Evolutionary conservation across 805 yeast genomes (phyloP), one percentile per base, ranked within the genome.

Genomic region (Deakozyma indianensis): DNA sequence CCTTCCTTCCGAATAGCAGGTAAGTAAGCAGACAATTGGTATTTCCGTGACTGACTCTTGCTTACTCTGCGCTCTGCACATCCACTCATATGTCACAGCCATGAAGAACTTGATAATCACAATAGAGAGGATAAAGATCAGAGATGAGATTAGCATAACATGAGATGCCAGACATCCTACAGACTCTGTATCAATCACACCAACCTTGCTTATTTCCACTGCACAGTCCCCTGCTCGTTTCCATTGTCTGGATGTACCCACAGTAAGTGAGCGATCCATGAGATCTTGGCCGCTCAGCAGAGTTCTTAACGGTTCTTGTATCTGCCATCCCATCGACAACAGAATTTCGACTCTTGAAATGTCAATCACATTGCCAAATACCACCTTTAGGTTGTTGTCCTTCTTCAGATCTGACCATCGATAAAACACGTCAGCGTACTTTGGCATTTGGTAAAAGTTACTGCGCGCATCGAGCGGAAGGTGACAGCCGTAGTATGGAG

Each of bases 31-130:
- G 4, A 32, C 18, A 5, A 32, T 7, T 3, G 63, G 58, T 14
- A 14, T 9, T 25, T 25, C 14, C 14, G 28, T 9, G 3, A 59
- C 66, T 22, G 53, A 56, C 3, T 61, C 41, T 43, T 66, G 57
- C 3, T 74, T 69, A 96, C 96, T 90, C 52, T 76, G 74, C 54
- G 88, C 96, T 50, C 85, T 77, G 48, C 73, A 9, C 45, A 73
- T 62, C 94, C 94, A 84, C 54, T 79, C 76, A 67, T 77, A 85
- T 58, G 83, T 84, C 55, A 87, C 76, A 0, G 95, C 94, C 64
- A 83, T 70, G 4, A 79, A 47, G 52, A 85, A 85, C 61, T 83
- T 84, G 24, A 68, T 67, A 42, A 78, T 49, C 23, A 83, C 85
- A 45, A 85, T 75, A 1, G 87, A 67, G 45, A 85, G 65, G 50